phyloP scores from a whole-genome alignment of 129 eudicot genomes.

The Lonicera japonica region DNA sequence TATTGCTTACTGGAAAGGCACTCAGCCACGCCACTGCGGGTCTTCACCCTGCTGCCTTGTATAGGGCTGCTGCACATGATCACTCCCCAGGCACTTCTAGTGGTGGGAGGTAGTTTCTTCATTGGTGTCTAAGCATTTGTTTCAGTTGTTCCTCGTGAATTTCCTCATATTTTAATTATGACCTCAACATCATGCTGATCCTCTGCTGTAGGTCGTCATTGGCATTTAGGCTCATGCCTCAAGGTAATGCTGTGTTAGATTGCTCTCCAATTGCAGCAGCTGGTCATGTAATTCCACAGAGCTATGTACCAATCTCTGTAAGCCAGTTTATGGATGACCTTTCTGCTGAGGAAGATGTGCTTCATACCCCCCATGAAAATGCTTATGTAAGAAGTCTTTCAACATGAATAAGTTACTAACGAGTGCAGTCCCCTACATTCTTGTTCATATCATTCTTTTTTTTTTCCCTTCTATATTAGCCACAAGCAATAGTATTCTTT shows the following conservation, averaged over 20 bases:
- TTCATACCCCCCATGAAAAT: slow-evolving; percentile 51
- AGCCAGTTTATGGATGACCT: slow-evolving; percentile 99
- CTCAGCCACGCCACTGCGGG: slow-evolving; percentile 95
- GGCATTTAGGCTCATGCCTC: slow-evolving; percentile 96
- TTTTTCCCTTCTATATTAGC: background rate
- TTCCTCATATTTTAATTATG: slow-evolving; percentile 1
- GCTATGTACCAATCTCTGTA: slow-evolving; percentile 88
- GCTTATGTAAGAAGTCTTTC: slow-evolving; percentile 46
- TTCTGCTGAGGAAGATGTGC: slow-evolving; percentile 72
- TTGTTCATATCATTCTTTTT: background rate
- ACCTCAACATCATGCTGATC: slow-evolving; percentile 8
- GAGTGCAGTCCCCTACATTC: background rate
- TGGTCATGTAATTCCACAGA: slow-evolving; percentile 95
- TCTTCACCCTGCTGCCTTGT: slow-evolving; percentile 75
- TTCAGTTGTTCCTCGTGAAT: slow-evolving; percentile 2
- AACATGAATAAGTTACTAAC: background rate
- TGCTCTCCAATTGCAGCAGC: slow-evolving; percentile 76
- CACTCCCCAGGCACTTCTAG: slow-evolving; percentile 26
- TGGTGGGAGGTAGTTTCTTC: slow-evolving; percentile 63
- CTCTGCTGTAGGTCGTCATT: slow-evolving; percentile 57
- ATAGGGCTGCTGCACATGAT: slow-evolving; percentile 62
- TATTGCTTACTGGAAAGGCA: slow-evolving; percentile 83
- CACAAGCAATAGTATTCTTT: too few species aligned
- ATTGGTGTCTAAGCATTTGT: slow-evolving; percentile 5
- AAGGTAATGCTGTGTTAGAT: slow-evolving; percentile 83